Base-by-base conservation (phyloP, 495 filamentous ascomycete genomes). In the Aspergillus affinis region DNA sequence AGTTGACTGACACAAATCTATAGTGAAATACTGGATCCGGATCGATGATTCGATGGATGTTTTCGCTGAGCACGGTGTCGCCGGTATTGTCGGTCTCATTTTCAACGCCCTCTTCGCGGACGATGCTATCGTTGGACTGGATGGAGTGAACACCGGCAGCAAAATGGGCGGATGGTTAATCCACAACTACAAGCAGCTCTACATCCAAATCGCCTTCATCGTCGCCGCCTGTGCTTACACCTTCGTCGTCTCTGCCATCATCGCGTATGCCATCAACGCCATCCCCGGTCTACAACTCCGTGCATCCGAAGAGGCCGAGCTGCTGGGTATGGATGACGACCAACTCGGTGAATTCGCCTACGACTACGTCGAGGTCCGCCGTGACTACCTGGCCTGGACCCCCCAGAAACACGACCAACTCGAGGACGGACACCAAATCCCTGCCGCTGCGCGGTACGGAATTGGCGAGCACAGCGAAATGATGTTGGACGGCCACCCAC, bases 261-360 rank as follows among this genome's bases (percentile, higher is more conserved):
- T 98, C 67, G 93, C 92, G 57, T 91, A 86, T 75, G 76, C 72
- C 65, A 91, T 98, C 79, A 91, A 98, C 78, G 74, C 85, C 63
- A 86, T 94, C 54, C 94, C 94, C 6, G 95, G 95, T 29, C 83
- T 98, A 15, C 84, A 96, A 62, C 89, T 98, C 59, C 90, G 94
- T 49, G 94, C 94, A 12, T 90, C 87, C 32, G 91, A 96, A 67
- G 90, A 98, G 77, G 94, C 95, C n/a, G 94, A 98, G 74, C 84
- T 98, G 19, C 85, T 98, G 54, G 94, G 94, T 58, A 97, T 98
- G 93, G 94, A 98, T 66, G 95, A 98, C 72, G 94, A 98, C 78
- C 94, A 98, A 71, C 88, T 97, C 36, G 94, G 94, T 69, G 94
- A 98, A 75, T 98, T 98, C 70, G 95, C 94, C 7, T 98, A 98